phyloP scores from a whole-genome alignment of 2,329 filamentous ascomycete species.

The Dactylellina leptospora region DNA sequence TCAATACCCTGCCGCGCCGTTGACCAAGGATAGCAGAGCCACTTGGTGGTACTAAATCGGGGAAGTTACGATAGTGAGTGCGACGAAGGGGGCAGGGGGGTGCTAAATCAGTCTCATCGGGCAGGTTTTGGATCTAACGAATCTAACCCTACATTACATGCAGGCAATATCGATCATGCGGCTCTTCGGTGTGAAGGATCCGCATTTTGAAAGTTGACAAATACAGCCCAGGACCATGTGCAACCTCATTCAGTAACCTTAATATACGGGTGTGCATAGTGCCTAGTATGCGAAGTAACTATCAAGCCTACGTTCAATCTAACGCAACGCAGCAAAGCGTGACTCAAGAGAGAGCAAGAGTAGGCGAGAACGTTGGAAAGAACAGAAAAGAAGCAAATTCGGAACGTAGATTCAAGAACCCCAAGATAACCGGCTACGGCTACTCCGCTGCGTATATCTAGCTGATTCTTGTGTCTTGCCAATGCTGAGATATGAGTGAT shows the following conservation, averaged over 20 bases:
- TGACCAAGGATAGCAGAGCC: slow-evolving; percentile 36
- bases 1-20: slow-evolving; percentile 33
- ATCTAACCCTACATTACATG: slow-evolving; percentile 19
- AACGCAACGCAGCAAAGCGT: slow-evolving; percentile 15
- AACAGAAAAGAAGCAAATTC: slow-evolving; percentile 14
- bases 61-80: slow-evolving; percentile 49
- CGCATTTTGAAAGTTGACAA: slow-evolving; percentile 44
- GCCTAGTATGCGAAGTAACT: slow-evolving; percentile 22
- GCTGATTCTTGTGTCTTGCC: neutral
- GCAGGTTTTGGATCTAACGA: slow-evolving; percentile 9
- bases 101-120: slow-evolving; percentile 30
- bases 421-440: slow-evolving; percentile 18
- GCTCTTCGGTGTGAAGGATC: slow-evolving; percentile 50
- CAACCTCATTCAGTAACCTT: slow-evolving; percentile 43
- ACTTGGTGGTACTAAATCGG: slow-evolving; percentile 22
- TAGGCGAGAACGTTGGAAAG: slow-evolving; percentile 9
- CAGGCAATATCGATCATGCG: slow-evolving; percentile 36
- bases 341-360: slow-evolving; percentile 35
- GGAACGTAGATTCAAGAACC: slow-evolving; percentile 5
- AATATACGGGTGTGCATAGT: slow-evolving; percentile 3
- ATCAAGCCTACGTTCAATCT: neutral
- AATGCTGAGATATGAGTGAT: neutral
- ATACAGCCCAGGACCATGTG: slow-evolving; percentile 35
- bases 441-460: slow-evolving; percentile 3
- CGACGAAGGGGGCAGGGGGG: slow-evolving; percentile 36